phyloP scores from a whole-genome alignment of 768 basidiomycete genomes.

The Rhizopogon sp. region DNA sequence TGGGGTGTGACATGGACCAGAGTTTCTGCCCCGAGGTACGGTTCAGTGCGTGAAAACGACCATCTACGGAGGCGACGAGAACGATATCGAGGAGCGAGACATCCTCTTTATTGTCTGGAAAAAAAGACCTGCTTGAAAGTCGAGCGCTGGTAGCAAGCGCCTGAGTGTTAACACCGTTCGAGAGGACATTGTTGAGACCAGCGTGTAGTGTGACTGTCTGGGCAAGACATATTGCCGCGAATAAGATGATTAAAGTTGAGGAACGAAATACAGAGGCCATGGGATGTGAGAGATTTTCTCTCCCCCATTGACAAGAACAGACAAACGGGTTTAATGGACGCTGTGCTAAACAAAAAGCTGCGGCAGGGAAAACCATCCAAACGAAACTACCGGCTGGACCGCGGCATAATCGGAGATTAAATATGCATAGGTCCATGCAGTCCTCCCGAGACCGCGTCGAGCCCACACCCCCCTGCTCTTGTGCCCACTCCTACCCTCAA shows the following conservation, averaged over 20 bases:
- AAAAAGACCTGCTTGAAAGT: constrained; percentile 5
- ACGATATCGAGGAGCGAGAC: constrained; percentile 76
- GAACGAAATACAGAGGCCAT: constrained; percentile 31
- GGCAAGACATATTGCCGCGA: constrained; percentile 26
- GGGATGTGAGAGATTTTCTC: constrained; percentile 15
- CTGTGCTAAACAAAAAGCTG: neutral
- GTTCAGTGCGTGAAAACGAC: constrained; percentile 91
- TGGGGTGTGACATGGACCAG: constrained; percentile 82
- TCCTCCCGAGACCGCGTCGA: neutral
- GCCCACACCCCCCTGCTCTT: neutral
- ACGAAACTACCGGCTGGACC: neutral
- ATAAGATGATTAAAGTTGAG: constrained; percentile 18
- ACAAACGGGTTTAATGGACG: neutral
- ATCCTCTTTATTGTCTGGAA: constrained; percentile 29
- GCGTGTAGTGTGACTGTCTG: constrained; percentile 25
- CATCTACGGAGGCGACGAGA: constrained; percentile 90
- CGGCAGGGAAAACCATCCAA: neutral
- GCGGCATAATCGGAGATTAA: neutral
- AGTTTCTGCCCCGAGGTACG: constrained; percentile 74
- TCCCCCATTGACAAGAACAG: constrained; percentile 21
- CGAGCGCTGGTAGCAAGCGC: constrained; percentile 14
- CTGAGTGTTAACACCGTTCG: constrained; percentile 14
- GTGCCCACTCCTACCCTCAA: neutral
- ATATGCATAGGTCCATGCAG: neutral
- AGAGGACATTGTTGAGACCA: constrained; percentile 21